Evolutionary conservation across 2,329 filamentous ascomycete genomes (phyloP).

Genomic region (Exophiala alcalophila): DNA sequence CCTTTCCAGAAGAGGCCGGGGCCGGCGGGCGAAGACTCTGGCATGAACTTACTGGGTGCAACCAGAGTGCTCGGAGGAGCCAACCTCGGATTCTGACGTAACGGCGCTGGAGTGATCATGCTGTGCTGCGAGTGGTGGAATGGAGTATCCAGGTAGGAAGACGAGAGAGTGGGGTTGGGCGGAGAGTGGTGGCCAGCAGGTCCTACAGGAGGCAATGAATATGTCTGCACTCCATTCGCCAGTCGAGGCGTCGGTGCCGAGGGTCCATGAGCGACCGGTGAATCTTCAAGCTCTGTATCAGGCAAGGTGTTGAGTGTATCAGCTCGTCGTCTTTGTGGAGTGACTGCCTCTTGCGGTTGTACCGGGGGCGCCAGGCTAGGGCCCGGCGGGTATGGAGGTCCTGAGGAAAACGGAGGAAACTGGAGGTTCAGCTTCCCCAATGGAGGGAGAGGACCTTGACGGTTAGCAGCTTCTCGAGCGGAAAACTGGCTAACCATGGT

Average conservation of each 20-base stretch:
- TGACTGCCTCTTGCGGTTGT: slow-evolving; percentile 46
- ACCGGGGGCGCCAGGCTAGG: slow-evolving; percentile 36
- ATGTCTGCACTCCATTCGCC: slow-evolving; percentile 24
- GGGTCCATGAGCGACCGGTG: slow-evolving; percentile 40
- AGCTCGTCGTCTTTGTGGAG: slow-evolving; percentile 45
- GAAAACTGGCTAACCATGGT: slow-evolving; percentile 42
- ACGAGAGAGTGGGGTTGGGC: slow-evolving; percentile 44
- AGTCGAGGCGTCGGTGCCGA: slow-evolving; percentile 30
- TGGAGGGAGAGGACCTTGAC: slow-evolving; percentile 12
- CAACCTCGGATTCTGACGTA: slow-evolving; percentile 48
- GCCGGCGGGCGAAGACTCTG: slow-evolving; percentile 48
- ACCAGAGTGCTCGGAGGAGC: slow-evolving; percentile 50
- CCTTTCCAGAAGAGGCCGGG: slow-evolving; percentile 47
- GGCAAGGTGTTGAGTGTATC: slow-evolving; percentile 32
- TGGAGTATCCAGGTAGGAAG: slow-evolving; percentile 48
- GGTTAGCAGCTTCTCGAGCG: slow-evolving; percentile 25
- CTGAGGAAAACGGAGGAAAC: slow-evolving; percentile 23
- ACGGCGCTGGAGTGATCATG: slow-evolving; percentile 49
- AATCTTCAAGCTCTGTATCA: slow-evolving; percentile 42
- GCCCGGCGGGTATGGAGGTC: slow-evolving; percentile 19
- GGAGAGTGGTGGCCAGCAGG: slow-evolving; percentile 36
- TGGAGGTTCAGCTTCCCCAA: slow-evolving; percentile 20
- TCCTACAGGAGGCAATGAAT: slow-evolving; percentile 24
- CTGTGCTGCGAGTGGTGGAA: slow-evolving; percentile 37
- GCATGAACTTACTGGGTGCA: slow-evolving; percentile 51